Conservation (phyloP, 768 basidiomycete genomes). For the Leccinellum albellum region DNA sequence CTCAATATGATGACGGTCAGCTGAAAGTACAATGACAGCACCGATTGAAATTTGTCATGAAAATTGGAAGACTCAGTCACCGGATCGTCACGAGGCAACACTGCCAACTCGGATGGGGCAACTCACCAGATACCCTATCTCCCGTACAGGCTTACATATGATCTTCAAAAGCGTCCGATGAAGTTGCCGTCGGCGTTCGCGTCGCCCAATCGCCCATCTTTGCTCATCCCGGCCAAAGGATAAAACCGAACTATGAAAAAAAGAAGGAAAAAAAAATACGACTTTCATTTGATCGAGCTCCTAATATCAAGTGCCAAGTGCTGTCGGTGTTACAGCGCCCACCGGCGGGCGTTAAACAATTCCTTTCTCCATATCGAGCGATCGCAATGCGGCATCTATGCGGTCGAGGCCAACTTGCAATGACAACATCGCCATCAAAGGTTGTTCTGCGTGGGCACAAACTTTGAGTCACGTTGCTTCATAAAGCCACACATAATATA, state of each 20-base stretch:
- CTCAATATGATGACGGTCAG: not conserved
- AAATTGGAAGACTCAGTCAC: not conserved
- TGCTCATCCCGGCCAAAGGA: not conserved
- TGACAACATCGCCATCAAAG: slow-evolving; percentile 33
- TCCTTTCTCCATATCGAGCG: slow-evolving; percentile 5
- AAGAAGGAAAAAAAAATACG: not conserved
- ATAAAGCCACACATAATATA: not conserved
- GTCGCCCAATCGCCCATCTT: not conserved
- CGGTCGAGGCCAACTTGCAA: slow-evolving; percentile 49
- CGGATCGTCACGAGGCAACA: not conserved
- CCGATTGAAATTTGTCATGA: too few species aligned
- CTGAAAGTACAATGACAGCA: too few species aligned
- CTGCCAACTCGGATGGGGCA: not conserved
- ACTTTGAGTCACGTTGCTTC: not conserved
- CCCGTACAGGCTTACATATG: not conserved
- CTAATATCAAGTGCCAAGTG: not conserved
- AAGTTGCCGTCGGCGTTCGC: not conserved
- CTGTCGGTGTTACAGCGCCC: not conserved
- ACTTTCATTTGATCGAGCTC: slow-evolving; percentile 13
- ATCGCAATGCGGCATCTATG: slow-evolving; percentile 39
- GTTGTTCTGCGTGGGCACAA: slow-evolving; percentile 19
- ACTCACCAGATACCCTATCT: not conserved
- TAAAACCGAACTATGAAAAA: not conserved
- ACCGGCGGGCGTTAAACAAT: not conserved
- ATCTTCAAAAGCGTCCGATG: slow-evolving; percentile 4